phyloP scores from a whole-genome alignment of 148 eudicot genomes.

The Cornus suecica region DNA sequence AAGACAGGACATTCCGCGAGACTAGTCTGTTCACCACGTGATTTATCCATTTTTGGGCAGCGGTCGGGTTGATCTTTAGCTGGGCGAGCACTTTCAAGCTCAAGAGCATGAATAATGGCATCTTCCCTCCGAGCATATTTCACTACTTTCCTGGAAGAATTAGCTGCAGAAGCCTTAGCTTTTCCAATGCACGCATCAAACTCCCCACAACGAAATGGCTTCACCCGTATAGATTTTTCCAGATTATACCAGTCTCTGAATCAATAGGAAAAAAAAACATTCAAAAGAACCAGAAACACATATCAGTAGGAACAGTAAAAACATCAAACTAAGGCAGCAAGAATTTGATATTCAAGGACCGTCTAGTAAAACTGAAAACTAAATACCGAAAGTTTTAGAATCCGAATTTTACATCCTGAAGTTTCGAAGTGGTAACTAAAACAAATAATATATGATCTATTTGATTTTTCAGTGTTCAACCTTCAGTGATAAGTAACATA shows the following conservation, averaged over 20 bases:
- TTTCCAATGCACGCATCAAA: slow-evolving; percentile 63
- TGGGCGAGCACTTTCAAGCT: slow-evolving; percentile 55
- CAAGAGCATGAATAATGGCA: slow-evolving; percentile 84
- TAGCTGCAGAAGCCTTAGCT: slow-evolving; percentile 54
- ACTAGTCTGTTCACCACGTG: slow-evolving; percentile 19
- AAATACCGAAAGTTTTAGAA: neutral
- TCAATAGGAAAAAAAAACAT: neutral
- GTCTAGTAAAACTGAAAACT: neutral
- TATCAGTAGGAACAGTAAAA: neutral
- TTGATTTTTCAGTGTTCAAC: too few relatives aligned
- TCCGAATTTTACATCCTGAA: neutral
- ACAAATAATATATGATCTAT: too few relatives aligned
- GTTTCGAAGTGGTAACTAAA: too few relatives aligned
- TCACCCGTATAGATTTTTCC: slow-evolving; percentile 61
- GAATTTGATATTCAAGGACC: neutral
- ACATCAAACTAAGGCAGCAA: neutral
- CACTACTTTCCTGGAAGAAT: slow-evolving; percentile 39
- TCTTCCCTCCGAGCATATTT: slow-evolving; percentile 77
- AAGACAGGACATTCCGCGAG: slow-evolving; percentile 23
- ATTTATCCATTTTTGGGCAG: slow-evolving; percentile 14
- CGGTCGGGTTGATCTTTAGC: slow-evolving; percentile 28
- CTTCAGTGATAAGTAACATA: too few relatives aligned
- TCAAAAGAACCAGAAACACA: neutral
- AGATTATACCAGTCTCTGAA: slow-evolving; percentile 85
- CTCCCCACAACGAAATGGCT: slow-evolving; percentile 87